These are phyloP conservation scores for Fusarium graminum DNA, from an alignment of 2,329 filamentous ascomycete species.

Conservation along the genomic window DNA sequence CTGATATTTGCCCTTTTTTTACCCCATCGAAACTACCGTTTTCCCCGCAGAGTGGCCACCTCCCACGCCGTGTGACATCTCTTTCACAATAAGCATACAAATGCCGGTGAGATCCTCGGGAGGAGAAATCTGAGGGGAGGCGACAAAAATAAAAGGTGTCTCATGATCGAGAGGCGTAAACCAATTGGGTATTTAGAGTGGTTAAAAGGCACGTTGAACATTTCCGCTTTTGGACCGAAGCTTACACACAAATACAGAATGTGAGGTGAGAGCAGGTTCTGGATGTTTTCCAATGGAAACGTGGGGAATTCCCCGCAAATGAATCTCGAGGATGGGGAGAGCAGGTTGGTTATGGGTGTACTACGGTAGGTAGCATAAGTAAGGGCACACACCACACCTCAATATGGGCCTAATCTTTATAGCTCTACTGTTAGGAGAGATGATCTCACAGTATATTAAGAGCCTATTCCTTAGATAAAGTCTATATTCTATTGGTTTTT, in stretches of 20 bases:
- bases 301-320: slow-evolving; percentile 40
- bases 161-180: slow-evolving; percentile 4
- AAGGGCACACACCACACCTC: too few species aligned
- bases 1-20: slow-evolving; percentile 29
- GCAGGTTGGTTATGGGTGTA: too few species aligned
- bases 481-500: too few species aligned
- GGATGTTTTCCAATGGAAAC: slow-evolving; percentile 2
- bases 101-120: slow-evolving; percentile 12
- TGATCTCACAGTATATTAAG: too few species aligned
- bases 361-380: too few species aligned
- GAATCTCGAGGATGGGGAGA: slow-evolving; percentile 12
- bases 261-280: background rate
- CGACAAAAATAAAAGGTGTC: slow-evolving; percentile 3
- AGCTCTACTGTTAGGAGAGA: too few species aligned
- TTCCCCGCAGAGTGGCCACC: slow-evolving; percentile 35
- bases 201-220: slow-evolving; percentile 32
- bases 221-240: slow-evolving; percentile 33
- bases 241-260: slow-evolving; percentile 3
- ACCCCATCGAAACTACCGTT: slow-evolving; percentile 41
- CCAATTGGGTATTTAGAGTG: slow-evolving; percentile 15
- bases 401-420: too few species aligned
- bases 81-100: background rate
- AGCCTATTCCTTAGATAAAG: too few species aligned
- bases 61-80: slow-evolving; percentile 17
- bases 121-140: slow-evolving; percentile 6